These are phyloP conservation scores for Leucosporidium yakuticum DNA, from an alignment of 768 basidiomycete genomes.

Conservation along the genomic window DNA sequence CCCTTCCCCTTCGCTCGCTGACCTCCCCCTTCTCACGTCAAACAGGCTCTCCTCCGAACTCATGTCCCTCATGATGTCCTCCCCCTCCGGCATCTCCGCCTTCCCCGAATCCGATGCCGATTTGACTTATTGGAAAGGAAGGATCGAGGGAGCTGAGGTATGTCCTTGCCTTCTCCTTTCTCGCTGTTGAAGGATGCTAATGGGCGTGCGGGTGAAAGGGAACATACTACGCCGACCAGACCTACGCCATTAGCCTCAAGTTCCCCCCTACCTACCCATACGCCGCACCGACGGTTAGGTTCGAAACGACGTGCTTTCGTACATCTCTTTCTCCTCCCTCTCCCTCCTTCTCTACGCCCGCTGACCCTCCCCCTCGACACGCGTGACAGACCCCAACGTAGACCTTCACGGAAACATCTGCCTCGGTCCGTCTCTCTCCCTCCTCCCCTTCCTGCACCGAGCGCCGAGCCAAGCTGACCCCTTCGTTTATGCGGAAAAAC, in stretches of 20 bases:
- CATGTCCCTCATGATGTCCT: constrained; percentile 35
- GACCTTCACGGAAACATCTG: constrained; percentile 54
- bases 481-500: constrained; percentile 64
- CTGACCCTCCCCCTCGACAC: too few relatives aligned
- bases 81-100: constrained; percentile 52
- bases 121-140: constrained; percentile 83
- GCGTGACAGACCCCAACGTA: constrained; percentile 62
- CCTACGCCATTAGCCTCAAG: constrained; percentile 73
- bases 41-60: constrained; percentile 32
- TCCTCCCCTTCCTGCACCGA: neutral
- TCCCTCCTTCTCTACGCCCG: neutral
- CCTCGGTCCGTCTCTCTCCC: constrained; percentile 15
- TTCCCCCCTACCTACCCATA: constrained; percentile 88
- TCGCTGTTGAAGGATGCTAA: neutral
- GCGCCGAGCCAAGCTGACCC: neutral
- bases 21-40: neutral
- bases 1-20: too few relatives aligned
- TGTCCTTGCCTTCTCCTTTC: neutral
- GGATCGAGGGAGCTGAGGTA: constrained; percentile 60
- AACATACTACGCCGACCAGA: constrained; percentile 59
- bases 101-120: constrained; percentile 82
- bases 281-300: constrained; percentile 74
- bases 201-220: constrained; percentile 5
- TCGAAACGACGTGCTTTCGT: constrained; percentile 71
- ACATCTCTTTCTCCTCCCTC: neutral